These are phyloP conservation scores for Vachellia pachyceras DNA, from an alignment of 306 rosid genomes.

Conservation along the genomic window DNA sequence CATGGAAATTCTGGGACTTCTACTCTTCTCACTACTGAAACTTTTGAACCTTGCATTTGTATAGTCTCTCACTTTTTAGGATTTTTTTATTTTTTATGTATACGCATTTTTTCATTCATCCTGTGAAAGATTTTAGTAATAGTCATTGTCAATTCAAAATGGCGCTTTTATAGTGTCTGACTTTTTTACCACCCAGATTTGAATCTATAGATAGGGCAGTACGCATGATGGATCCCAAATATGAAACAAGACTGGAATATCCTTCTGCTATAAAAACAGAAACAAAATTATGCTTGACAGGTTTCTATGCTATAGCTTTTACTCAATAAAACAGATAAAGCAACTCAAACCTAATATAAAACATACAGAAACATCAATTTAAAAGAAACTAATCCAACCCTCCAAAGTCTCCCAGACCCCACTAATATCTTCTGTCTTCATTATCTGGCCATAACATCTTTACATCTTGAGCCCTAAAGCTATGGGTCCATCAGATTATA, in stretches of 20 bases:
- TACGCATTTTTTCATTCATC: constrained; percentile 7
- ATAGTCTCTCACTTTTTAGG: constrained; percentile 23
- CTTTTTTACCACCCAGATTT: neutral
- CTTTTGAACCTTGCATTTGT: constrained; percentile 29
- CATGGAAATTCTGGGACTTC: constrained; percentile 32
- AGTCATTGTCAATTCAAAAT: constrained; percentile 15
- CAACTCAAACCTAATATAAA: neutral
- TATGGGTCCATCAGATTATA: too few species aligned
- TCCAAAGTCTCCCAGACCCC: too few species aligned
- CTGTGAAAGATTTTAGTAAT: constrained; percentile 2
- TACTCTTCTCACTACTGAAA: constrained; percentile 10
- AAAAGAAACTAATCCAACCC: neutral
- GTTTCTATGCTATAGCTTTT: neutral
- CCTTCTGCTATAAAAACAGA: neutral
- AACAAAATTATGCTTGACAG: neutral
- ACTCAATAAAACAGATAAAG: neutral
- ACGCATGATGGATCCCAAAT: neutral
- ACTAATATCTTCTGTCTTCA: too few species aligned
- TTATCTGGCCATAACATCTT: too few species aligned
- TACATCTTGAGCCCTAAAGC: too few species aligned
- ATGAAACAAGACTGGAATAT: neutral
- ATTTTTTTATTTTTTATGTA: constrained; percentile 19
- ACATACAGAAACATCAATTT: neutral
- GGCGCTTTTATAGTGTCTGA: neutral
- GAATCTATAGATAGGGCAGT: neutral